Base-by-base conservation (phyloP, 2,329 filamentous ascomycete species). In the Exophiala dermatitidis region DNA sequence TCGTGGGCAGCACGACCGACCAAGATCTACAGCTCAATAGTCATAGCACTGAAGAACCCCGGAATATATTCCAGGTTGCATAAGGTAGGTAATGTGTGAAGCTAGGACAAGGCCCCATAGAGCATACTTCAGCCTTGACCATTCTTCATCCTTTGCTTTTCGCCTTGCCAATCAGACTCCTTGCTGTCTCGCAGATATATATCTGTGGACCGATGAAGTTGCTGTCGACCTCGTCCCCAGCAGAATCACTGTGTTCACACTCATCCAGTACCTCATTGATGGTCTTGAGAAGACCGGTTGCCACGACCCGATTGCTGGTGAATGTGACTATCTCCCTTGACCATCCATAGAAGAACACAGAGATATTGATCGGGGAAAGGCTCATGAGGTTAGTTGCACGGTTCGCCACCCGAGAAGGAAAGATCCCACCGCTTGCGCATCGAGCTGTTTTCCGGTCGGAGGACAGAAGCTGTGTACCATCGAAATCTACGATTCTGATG, bases 341-440 rank as follows among this genome's bases (percentile, higher is more conserved):
- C 86, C 86, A 90, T 10, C 86, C 86, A 63, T 83, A 82, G 48
- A 86, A 72, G 64, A 90, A 88, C 5, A 88, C 85, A 19, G 83
- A 83, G 49, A 76, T 70, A 62, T 88, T 89, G 52, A 86, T 81
- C 8, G 74, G 68, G 0, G 78, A 82, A 48, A 86, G 71, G 4
- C 73, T 70, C 5, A 71, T 61, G 3, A 28, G 41, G 5, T 41
- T 29, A 26, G 19, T 51, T 10, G 32, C 36, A 10, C 46, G 47
- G 8, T 32, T 26, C 30, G 54, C 52, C 6, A 56, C 49, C 4
- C 42, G 48, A 30, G 46, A 44, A 19, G 51, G 52, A 40, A 56
- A 55, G 1, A 5, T 8, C 38, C 28, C n/a, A 34, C 43, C 12
- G 38, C 8, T 32, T 40, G 10, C 28, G 40, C n/a, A 48, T 34